Conservation (phyloP, 495 filamentous ascomycete species). For the Chaetomium cochliodes region DNA sequence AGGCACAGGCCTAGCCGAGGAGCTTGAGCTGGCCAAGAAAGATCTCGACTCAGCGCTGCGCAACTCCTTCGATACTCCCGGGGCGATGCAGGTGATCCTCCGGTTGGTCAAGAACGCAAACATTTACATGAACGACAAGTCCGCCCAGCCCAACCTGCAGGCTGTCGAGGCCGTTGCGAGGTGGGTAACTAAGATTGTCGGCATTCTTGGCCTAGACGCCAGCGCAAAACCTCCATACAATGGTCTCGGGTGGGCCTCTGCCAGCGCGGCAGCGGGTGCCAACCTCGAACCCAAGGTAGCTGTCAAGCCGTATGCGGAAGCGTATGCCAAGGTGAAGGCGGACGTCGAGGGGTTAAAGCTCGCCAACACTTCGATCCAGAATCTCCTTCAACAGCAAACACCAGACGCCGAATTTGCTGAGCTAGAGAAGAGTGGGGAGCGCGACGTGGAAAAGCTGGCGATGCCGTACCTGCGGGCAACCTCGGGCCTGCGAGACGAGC, state of each 20-base stretch:
- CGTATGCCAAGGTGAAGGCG: conserved; percentile 39
- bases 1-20: conserved; percentile 36
- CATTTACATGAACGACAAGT: conserved; percentile 59
- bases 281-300: conserved; percentile 44
- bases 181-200: conserved; percentile 82
- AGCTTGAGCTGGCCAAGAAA: conserved; percentile 62
- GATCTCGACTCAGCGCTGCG: conserved; percentile 65
- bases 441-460: conserved; percentile 51
- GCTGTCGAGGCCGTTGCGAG: conserved; percentile 61
- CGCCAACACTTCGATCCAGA: conserved; percentile 30
- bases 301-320: conserved; percentile 47
- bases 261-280: conserved; percentile 58
- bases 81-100: conserved; percentile 70
- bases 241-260: conserved; percentile 78
- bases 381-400: conserved; percentile 37
- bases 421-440: conserved; percentile 40
- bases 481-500: conserved; percentile 64
- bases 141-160: conserved; percentile 49
- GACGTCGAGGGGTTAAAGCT: conserved; percentile 43
- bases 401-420: conserved; percentile 45
- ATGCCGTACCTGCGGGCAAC: conserved; percentile 65
- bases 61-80: conserved; percentile 87
- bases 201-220: conserved; percentile 83
- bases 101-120: conserved; percentile 74
- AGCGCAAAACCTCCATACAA: conserved; percentile 56